Evolutionary conservation across 192 early-diverging fungal genomes (phyloP).

Genomic region (Coemansia sp.): DNA sequence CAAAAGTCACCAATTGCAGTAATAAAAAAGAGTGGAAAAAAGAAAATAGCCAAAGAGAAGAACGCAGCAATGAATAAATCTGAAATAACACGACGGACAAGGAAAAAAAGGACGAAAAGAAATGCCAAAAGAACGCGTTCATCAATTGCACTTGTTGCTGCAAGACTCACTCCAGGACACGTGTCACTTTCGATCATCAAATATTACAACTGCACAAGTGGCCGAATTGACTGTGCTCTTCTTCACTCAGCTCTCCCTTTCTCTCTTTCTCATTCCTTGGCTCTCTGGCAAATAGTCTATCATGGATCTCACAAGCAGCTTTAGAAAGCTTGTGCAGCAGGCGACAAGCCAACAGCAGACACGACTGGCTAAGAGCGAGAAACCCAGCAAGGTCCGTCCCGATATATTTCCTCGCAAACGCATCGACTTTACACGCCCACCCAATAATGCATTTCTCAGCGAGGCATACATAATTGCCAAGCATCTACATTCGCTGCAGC

Average conservation of each 20-base stretch:
- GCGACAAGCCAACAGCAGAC: slow-evolving; percentile 63
- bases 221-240: slow-evolving; percentile 2
- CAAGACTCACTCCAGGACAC: not conserved
- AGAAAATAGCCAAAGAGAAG: not conserved
- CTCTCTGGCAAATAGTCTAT: not conserved
- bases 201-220: not conserved
- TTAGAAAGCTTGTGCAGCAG: slow-evolving; percentile 31
- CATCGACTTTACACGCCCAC: slow-evolving; percentile 28
- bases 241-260: not conserved
- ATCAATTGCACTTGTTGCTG: not conserved
- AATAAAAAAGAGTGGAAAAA: slow-evolving; percentile 1
- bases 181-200: not conserved
- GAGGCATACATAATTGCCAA: slow-evolving; percentile 59
- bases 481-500: slow-evolving; percentile 56
- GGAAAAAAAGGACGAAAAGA: not conserved
- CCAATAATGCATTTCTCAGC: slow-evolving; percentile 53
- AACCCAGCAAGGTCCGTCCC: slow-evolving; percentile 7
- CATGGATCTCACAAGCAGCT: slow-evolving; percentile 37
- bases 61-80: slow-evolving; percentile 1
- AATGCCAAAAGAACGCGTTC: slow-evolving; percentile 5
- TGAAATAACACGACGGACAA: not conserved
- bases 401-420: slow-evolving; percentile 36
- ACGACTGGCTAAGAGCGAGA: slow-evolving; percentile 57
- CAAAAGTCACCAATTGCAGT: not conserved
- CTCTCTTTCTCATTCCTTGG: too few species aligned